Percentiles rank a stretch among this genome's conserved stretches.
These are phyloP conservation scores for Populus ilicifolia DNA, from an alignment of 345 rosid genomes.

Conservation along the genomic window DNA sequence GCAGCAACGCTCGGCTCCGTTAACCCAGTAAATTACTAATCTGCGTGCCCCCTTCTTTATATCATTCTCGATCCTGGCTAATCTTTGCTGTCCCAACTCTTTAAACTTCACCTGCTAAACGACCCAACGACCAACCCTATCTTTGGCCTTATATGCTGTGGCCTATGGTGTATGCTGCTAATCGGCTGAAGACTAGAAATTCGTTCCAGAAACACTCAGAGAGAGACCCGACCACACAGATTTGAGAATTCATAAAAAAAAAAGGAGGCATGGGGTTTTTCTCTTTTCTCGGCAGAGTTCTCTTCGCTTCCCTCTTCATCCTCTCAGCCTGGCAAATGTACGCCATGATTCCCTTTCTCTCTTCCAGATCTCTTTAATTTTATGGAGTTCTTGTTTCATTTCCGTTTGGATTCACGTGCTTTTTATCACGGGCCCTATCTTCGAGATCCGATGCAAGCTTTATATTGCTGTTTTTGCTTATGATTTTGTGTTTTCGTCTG, in stretches of 20 bases:
- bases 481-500: background rate
- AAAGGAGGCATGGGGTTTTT: conserved; percentile 64
- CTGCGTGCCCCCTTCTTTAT: background rate
- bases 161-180: too few species aligned
- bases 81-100: too few species aligned
- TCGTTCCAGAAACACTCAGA: background rate
- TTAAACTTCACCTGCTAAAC: too few species aligned
- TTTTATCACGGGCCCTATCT: background rate
- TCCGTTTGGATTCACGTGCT: background rate
- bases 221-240: background rate
- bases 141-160: background rate
- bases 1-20: too few species aligned
- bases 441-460: background rate
- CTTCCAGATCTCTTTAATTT: conserved; percentile 14
- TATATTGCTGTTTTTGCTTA: background rate
- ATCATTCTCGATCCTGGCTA: too few species aligned
- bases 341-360: background rate
- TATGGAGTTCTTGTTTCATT: background rate
- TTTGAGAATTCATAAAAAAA: background rate
- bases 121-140: background rate
- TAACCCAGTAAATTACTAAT: too few species aligned
- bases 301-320: conserved; percentile 81
- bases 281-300: conserved; percentile 87
- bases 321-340: conserved; percentile 95
- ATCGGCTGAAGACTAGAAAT: background rate